A percentile compares a stretch with the other conserved stretches of the same genome.
phyloP scores from a whole-genome alignment of 73 alveolate species.

The Paraurostyla sp. region DNA sequence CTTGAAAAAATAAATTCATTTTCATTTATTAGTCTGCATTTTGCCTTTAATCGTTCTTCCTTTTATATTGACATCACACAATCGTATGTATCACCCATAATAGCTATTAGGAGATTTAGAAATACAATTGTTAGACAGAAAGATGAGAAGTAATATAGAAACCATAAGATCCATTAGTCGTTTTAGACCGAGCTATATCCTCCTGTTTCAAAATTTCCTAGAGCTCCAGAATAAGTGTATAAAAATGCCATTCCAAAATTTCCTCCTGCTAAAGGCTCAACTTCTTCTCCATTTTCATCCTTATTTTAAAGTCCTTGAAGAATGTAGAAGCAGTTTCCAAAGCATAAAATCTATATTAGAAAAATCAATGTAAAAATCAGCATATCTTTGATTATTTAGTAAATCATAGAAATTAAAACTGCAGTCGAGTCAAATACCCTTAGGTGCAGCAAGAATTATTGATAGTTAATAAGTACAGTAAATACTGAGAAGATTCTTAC shows the following conservation, averaged over 20 bases:
- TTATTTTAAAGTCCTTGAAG: slow-evolving; percentile 9
- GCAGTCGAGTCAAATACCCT: slow-evolving; percentile 54
- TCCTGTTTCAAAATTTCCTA: slow-evolving; percentile 30
- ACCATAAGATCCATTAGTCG: slow-evolving; percentile 47
- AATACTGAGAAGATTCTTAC: neutral
- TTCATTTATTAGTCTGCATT: slow-evolving; percentile 50
- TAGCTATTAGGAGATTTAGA: slow-evolving; percentile 35
- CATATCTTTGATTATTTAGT: slow-evolving; percentile 37
- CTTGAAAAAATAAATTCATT: slow-evolving; percentile 46
- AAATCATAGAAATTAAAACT: slow-evolving; percentile 40
- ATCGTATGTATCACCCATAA: slow-evolving; percentile 59
- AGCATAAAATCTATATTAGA: neutral
- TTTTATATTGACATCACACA: slow-evolving; percentile 32
- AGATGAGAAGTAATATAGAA: neutral
- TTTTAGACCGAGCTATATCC: neutral
- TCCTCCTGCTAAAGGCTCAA: slow-evolving; percentile 23
- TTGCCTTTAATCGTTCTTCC: slow-evolving; percentile 58
- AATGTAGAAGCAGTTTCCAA: slow-evolving; percentile 43
- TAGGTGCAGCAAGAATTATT: neutral
- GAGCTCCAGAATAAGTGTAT: slow-evolving; percentile 15
- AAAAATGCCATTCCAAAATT: slow-evolving; percentile 15
- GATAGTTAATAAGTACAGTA: neutral
- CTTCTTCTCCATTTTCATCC: neutral
- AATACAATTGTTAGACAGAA: neutral
- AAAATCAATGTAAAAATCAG: slow-evolving; percentile 19